Conservation (phyloP, 495 filamentous ascomycete genomes). For the Aspergillus steynii region DNA sequence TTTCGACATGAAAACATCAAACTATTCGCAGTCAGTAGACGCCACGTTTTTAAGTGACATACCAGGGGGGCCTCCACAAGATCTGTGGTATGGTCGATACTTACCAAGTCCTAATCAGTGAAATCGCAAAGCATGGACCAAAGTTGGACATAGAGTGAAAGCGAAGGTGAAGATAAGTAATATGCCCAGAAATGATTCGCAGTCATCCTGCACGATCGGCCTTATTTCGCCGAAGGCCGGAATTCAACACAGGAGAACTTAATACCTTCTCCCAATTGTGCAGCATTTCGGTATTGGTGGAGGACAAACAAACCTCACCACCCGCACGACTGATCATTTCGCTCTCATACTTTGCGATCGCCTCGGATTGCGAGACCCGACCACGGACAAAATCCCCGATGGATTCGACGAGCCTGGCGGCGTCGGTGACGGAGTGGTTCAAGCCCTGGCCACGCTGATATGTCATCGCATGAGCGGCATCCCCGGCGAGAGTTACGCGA, state of each 20-base stretch:
- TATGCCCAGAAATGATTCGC: no score
- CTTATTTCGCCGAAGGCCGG: neutral
- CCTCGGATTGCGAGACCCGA: conserved; percentile 11
- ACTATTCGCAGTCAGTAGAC: no score
- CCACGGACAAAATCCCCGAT: conserved; percentile 26
- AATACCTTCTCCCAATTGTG: conserved; percentile 46
- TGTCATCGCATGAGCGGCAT: conserved; percentile 54
- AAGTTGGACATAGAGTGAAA: no score
- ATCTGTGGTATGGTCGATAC: no score
- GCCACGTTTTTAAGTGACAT: no score
- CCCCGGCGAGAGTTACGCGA: conserved; percentile 47
- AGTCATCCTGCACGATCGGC: neutral
- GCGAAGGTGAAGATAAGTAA: no score
- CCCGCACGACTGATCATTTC: conserved; percentile 51
- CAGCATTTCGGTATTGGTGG: conserved; percentile 42
- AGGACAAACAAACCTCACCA: conserved; percentile 44
- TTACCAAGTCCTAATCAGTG: no score
- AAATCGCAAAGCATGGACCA: no score
- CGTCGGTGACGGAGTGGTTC: conserved; percentile 50
- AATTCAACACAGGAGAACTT: conserved; percentile 22
- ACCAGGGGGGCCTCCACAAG: no score
- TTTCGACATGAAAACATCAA: no score
- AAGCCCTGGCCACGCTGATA: conserved; percentile 51
- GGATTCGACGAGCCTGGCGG: conserved; percentile 37
- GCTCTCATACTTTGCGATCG: conserved; percentile 41